Evolutionary conservation across 345 rosid genomes (phyloP), one percentile per base, ranked within the genome.

Genomic region (Bruguiera parviflora): DNA sequence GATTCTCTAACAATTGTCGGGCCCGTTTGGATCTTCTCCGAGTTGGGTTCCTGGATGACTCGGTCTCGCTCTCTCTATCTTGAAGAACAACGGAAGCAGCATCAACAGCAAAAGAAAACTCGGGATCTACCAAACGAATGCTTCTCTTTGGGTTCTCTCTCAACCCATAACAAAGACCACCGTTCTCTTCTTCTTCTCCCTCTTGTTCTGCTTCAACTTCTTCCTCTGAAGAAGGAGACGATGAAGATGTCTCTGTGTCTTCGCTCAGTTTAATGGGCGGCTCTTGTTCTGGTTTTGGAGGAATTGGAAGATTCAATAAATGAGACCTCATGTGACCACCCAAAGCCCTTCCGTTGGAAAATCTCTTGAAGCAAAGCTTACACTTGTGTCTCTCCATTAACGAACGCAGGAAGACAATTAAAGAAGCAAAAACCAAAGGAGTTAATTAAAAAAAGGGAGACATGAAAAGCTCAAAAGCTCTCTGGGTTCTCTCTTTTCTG

Each of bases 271-370:
- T 88, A 81, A 70, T 75, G 49, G 71, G 65, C 22, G 5, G 68
- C 18, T 62, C 62, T 28, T 47, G 47, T 70, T 63, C 74, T 66
- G 75, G 52, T 69, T 84, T 47, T 58, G 58, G 25, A 79, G 75
- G 77, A 73, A 82, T 68, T 2, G 89, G 82, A 76, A 83, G 86
- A 72, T 63, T 86, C 59, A 83, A 69, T 84, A 84, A 76, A 77
- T 91, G 97, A 75, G 98, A 87, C 86, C 86, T 87, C 91, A 91
- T 89, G 75, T 91, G 97, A 56, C 92, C 92, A 37, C 91, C 89
- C 67, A 91, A 82, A 76, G 95, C 89, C 78, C 90, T 87, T 55
- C 87, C 95, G 69, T 88, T 88, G 21, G 72, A 57, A 64, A 91
- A 94, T 63, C 71, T 80, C 75, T 83, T 89, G 25, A 74, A 82